A percentile compares a stretch with the other conserved stretches of the same genome.
Conservation (phyloP, 305 asterid species). For the Fraxinus nigra region DNA sequence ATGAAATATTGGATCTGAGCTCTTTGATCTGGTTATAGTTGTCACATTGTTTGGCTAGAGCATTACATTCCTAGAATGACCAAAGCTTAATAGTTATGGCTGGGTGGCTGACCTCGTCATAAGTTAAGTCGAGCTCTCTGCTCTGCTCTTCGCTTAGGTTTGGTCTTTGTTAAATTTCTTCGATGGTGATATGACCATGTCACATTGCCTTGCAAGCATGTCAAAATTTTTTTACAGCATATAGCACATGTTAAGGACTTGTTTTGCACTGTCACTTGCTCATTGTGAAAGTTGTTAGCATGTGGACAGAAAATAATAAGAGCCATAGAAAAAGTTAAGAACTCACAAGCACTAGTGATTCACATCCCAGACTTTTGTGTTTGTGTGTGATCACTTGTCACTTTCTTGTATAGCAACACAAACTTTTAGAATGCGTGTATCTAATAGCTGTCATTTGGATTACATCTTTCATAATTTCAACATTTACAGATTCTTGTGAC, state of each 20-base stretch:
- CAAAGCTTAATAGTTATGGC: background rate
- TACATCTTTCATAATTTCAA: background rate
- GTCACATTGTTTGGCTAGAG: background rate
- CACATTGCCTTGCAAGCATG: background rate
- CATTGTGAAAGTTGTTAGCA: background rate
- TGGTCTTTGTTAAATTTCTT: background rate
- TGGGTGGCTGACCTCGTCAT: background rate
- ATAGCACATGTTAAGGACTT: background rate
- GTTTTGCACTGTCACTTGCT: background rate
- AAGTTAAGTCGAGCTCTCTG: background rate
- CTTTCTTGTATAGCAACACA: background rate
- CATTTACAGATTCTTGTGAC: background rate
- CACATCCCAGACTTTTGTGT: background rate
- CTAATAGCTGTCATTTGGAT: constrained; percentile 21
- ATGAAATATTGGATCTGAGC: background rate
- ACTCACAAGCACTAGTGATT: background rate
- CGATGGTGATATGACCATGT: background rate
- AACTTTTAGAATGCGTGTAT: background rate
- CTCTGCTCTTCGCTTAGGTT: background rate
- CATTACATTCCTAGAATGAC: background rate
- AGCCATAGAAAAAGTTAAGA: background rate
- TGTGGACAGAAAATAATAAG: background rate
- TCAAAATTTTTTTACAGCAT: background rate
- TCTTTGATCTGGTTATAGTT: background rate
- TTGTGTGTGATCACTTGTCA: background rate